Percentiles rank a stretch among this genome's conserved stretches.
Evolutionary conservation across 371 early-diverging fungal species (phyloP).

Genomic region (Lichtheimia corymbifera): DNA sequence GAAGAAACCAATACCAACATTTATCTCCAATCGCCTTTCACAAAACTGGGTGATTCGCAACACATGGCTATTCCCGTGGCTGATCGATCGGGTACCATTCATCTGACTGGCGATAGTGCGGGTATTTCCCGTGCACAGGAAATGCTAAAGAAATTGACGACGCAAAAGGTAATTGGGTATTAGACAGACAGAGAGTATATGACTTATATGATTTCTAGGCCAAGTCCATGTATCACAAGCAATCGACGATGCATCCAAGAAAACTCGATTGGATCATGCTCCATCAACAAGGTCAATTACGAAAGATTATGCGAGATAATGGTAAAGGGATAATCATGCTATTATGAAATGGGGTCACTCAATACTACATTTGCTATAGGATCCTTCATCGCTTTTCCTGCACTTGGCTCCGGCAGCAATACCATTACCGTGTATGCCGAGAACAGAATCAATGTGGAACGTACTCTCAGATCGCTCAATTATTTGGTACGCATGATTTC

Average conservation of each 20-base stretch:
- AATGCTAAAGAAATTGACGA: constrained; percentile 29
- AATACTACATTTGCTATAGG: constrained; percentile 14
- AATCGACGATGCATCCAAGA: constrained; percentile 50
- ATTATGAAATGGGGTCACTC: neutral
- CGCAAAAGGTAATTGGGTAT: constrained; percentile 32
- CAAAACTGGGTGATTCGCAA: constrained; percentile 15
- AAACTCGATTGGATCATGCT: constrained; percentile 81
- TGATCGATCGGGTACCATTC: constrained; percentile 25
- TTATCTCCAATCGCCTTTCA: constrained; percentile 65
- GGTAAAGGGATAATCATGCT: constrained; percentile 27
- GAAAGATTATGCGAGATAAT: constrained; percentile 76
- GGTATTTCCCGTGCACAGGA: constrained; percentile 34
- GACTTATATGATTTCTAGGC: no score
- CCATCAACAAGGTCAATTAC: constrained; percentile 60
- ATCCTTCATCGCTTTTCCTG: constrained; percentile 62
- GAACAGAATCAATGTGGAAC: constrained; percentile 67
- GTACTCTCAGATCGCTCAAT: constrained; percentile 70
- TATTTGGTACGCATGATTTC: constrained; percentile 47
- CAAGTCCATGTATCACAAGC: constrained; percentile 49
- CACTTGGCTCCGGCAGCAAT: constrained; percentile 58
- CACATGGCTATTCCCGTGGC: constrained; percentile 19
- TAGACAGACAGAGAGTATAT: no score
- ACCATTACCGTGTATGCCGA: constrained; percentile 67
- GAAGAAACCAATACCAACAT: constrained; percentile 64
- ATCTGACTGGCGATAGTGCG: constrained; percentile 34